Evolutionary conservation across 2,329 filamentous ascomycete species (phyloP).

Genomic region (Alternaria brassicicola): DNA sequence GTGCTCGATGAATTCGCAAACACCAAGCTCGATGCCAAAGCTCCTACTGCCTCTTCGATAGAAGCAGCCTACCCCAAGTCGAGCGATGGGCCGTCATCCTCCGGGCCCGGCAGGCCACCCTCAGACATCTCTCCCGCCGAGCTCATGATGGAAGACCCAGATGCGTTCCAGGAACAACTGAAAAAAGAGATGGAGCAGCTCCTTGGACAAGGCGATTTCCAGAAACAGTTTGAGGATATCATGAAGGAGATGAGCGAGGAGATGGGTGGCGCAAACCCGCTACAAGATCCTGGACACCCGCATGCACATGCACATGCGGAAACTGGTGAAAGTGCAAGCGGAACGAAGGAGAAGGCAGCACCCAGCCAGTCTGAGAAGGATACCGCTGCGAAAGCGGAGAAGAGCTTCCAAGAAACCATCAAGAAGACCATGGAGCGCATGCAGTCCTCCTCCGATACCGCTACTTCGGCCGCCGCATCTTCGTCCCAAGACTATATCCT

Average conservation of each 20-base stretch:
- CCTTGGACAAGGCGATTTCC: conserved; percentile 75
- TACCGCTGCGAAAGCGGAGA: conserved; percentile 57
- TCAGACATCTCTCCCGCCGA: conserved; percentile 39
- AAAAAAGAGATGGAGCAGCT: conserved; percentile 88
- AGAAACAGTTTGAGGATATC: conserved; percentile 77
- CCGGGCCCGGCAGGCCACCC: conserved; percentile 48
- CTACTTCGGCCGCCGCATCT: conserved; percentile 75
- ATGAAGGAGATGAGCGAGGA: conserved; percentile 69
- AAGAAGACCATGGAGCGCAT: conserved; percentile 94
- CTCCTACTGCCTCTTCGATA: conserved; percentile 32
- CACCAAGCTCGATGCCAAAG: conserved; percentile 61
- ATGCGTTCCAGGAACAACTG: conserved; percentile 84
- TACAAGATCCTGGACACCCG: conserved; percentile 21
- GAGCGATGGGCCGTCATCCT: conserved; percentile 47
- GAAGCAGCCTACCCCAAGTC: conserved; percentile 39
- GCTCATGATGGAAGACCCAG: conserved; percentile 50
- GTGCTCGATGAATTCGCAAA: conserved; percentile 90
- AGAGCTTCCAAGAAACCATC: conserved; percentile 90
- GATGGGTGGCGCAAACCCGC: conserved; percentile 31
- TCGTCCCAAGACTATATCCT: conserved; percentile 73
- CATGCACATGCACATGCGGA: conserved; percentile 37
- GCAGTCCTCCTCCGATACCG: conserved; percentile 85
- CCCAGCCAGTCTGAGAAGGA: conserved; percentile 14
- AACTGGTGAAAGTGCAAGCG: conserved; percentile 12
- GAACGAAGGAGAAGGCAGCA: conserved; percentile 12